Evolutionary conservation across 768 basidiomycete genomes (phyloP).

Genomic region (Amanita rubescens): DNA sequence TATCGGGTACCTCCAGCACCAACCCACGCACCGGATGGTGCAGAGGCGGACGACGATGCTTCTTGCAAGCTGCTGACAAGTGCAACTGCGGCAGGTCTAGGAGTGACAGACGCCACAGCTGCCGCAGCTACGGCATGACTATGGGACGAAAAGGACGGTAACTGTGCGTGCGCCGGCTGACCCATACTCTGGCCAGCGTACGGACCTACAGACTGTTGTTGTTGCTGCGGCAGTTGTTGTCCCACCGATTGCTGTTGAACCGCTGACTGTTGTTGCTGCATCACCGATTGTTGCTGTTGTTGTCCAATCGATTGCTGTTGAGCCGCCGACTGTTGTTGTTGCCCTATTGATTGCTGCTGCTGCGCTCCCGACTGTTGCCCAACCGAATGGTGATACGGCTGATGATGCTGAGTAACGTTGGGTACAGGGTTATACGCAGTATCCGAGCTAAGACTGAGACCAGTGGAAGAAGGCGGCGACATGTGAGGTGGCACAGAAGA

Average conservation of each 20-base stretch:
- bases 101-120: neutral
- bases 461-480: constrained; percentile 29
- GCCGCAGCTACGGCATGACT: neutral
- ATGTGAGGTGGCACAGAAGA: constrained; percentile 24
- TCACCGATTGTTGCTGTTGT: neutral
- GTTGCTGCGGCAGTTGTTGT: neutral
- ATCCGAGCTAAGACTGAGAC: constrained; percentile 19
- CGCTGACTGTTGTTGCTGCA: neutral
- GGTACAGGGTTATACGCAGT: neutral
- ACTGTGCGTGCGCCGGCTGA: neutral
- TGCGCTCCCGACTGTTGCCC: neutral
- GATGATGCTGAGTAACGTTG: no score
- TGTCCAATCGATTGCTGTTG: neutral
- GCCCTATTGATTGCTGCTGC: neutral
- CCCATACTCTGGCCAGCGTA: neutral
- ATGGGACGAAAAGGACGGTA: neutral
- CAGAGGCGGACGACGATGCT: neutral
- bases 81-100: neutral
- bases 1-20: neutral
- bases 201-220: neutral
- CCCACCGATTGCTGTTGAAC: neutral
- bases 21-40: neutral
- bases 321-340: neutral
- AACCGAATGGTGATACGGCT: neutral
- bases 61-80: neutral